Evolutionary conservation across 2,329 filamentous ascomycete genomes (phyloP).

Genomic region (Sporothrix pallida): DNA sequence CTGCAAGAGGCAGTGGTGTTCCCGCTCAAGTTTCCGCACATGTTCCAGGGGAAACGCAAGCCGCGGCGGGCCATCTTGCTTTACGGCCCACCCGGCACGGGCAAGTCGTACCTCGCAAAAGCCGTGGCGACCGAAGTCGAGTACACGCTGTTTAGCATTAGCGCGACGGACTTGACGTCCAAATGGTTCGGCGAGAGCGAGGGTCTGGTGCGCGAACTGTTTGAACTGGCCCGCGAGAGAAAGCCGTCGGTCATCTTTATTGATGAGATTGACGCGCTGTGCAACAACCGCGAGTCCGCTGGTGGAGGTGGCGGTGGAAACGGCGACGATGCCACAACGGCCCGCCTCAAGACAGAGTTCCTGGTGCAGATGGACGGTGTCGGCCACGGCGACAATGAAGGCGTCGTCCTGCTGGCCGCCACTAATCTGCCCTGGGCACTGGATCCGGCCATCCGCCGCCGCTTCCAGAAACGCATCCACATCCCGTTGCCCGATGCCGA

Average conservation of each 20-base stretch:
- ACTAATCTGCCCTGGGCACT: constrained; percentile 95
- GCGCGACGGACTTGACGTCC: constrained; percentile 31
- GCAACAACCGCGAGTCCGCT: constrained; percentile 88
- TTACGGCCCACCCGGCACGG: constrained; percentile 62
- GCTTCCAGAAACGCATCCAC: constrained; percentile 76
- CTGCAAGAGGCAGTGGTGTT: constrained; percentile 39
- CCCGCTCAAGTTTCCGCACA: constrained; percentile 36
- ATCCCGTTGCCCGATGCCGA: constrained; percentile 92
- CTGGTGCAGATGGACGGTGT: constrained; percentile 98
- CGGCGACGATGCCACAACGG: constrained; percentile 62
- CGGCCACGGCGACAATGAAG: constrained; percentile 67
- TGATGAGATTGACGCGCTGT: constrained; percentile 97
- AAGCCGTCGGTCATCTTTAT: constrained; percentile 95
- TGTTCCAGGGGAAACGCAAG: constrained; percentile 39
- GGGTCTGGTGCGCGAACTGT: constrained; percentile 76
- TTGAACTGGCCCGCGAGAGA: constrained; percentile 87
- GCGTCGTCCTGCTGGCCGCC: constrained; percentile 93
- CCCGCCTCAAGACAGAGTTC: constrained; percentile 95
- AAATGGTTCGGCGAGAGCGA: constrained; percentile 35
- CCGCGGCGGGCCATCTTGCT: constrained; percentile 49
- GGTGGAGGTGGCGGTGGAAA: constrained; percentile 65
- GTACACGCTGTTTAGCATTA: constrained; percentile 54
- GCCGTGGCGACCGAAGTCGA: constrained; percentile 62
- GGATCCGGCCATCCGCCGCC: constrained; percentile 87
- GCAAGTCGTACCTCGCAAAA: constrained; percentile 64